Evolutionary conservation across 768 basidiomycete species (phyloP).

Genomic region (Postia placenta): DNA sequence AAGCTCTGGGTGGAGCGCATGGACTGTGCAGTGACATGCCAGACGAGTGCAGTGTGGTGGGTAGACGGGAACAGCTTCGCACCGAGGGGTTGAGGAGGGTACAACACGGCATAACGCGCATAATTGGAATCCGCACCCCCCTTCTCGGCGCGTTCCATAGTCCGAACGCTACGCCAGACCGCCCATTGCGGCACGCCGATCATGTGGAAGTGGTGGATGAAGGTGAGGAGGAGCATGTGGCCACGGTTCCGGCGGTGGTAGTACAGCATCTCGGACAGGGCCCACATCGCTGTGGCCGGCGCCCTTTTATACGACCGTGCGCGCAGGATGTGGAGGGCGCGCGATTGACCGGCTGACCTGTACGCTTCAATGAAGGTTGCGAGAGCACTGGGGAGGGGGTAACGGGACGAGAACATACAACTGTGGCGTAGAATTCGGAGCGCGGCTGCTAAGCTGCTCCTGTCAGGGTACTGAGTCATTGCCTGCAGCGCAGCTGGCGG

Average conservation of each 20-base stretch:
- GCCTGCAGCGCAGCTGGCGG: not conserved
- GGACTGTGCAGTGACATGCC: not conserved
- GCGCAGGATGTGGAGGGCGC: conserved; percentile 35
- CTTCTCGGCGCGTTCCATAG: not conserved
- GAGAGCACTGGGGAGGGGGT: conserved; percentile 3
- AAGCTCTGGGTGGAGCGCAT: not conserved
- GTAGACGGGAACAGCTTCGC: conserved; percentile 4
- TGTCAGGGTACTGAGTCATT: conserved; percentile 22
- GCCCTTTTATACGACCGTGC: conserved; percentile 2
- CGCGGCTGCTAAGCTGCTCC: conserved; percentile 10
- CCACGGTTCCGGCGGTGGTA: conserved; percentile 8
- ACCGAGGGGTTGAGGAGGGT: not conserved
- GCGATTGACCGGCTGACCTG: conserved; percentile 43
- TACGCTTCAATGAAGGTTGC: conserved; percentile 12
- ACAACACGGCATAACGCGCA: not conserved
- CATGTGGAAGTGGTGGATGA: conserved; percentile 43
- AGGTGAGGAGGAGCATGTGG: conserved; percentile 26
- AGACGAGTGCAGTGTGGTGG: conserved; percentile 10
- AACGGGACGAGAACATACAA: not conserved
- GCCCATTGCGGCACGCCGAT: conserved; percentile 42
- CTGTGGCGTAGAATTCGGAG: conserved; percentile 5
- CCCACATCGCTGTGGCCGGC: conserved; percentile 15
- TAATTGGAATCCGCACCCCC: not conserved
- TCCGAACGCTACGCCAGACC: conserved; percentile 1
- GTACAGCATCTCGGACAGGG: conserved; percentile 23